phyloP scores from a whole-genome alignment of 1,139 yeast genomes.

The Saccharomyces pastorianus region DNA sequence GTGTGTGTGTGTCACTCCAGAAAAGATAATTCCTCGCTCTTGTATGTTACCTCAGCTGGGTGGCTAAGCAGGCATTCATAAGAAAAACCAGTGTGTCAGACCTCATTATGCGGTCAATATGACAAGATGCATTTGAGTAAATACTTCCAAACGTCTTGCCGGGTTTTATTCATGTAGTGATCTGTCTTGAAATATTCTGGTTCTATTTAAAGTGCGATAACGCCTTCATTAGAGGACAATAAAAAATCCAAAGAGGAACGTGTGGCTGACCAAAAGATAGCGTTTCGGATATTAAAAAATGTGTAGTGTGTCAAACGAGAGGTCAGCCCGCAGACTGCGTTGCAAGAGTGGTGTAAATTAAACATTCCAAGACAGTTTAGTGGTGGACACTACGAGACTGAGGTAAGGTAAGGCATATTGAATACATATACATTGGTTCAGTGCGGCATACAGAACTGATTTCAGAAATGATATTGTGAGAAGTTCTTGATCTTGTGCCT shows the following conservation, averaged over 20 bases:
- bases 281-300: background rate
- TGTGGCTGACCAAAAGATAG: background rate
- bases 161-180: background rate
- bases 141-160: background rate
- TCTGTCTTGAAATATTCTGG: background rate
- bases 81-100: background rate
- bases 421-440: background rate
- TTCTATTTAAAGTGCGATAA: background rate
- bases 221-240: background rate
- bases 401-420: background rate
- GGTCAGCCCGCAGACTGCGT: background rate
- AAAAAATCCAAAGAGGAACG: background rate
- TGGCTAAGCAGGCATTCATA: background rate
- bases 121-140: background rate
- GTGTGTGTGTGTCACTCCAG: no score
- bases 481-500: background rate
- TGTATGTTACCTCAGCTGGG: background rate
- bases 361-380: background rate
- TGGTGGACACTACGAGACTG: background rate
- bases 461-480: background rate
- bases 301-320: background rate
- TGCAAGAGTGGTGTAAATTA: background rate
- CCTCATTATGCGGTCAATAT: background rate
- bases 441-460: background rate
- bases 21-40: no score